These are phyloP conservation scores for Cyclocybe aegerita DNA, from an alignment of 768 basidiomycete species.

Conservation along the genomic window DNA sequence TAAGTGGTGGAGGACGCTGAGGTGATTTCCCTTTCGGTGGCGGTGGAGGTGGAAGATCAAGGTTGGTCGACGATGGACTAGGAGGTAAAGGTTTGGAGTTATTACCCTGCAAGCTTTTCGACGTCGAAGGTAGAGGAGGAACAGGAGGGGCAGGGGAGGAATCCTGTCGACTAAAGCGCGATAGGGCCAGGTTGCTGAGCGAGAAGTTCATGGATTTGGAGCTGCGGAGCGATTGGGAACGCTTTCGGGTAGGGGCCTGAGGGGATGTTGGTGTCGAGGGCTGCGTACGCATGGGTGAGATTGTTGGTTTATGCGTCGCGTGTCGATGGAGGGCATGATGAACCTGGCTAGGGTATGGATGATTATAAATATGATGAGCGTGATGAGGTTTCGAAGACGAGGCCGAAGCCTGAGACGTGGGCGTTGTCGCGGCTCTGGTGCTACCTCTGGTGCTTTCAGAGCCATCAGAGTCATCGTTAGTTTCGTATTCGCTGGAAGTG, in stretches of 20 bases:
- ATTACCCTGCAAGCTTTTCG: slow-evolving; percentile 26
- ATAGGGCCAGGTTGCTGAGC: slow-evolving; percentile 18
- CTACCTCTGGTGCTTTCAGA: slow-evolving; percentile 25
- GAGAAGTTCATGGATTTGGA: slow-evolving; percentile 44
- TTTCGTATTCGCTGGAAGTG: slow-evolving; percentile 39
- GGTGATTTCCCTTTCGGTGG: slow-evolving; percentile 9
- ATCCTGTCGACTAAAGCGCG: slow-evolving; percentile 29
- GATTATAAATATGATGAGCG: slow-evolving; percentile 1
- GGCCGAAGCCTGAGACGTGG: neutral
- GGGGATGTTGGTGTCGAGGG: slow-evolving; percentile 8
- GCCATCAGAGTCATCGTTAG: slow-evolving; percentile 32
- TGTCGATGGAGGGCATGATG: neutral
- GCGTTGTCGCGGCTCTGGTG: neutral
- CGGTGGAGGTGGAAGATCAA: slow-evolving; percentile 12
- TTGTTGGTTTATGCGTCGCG: neutral
- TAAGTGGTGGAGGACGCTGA: neutral
- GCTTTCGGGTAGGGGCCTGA: slow-evolving; percentile 21
- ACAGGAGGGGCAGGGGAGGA: slow-evolving; percentile 41
- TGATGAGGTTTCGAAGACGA: slow-evolving; percentile 1
- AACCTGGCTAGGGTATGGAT: neutral
- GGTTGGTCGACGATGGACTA: slow-evolving; percentile 18
- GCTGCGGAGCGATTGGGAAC: slow-evolving; percentile 46
- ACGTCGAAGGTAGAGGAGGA: slow-evolving; percentile 38
- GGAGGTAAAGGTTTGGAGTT: slow-evolving; percentile 45
- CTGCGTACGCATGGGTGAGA: neutral